phyloP scores from a whole-genome alignment of 805 yeast genomes.

The Lipomyces yamanashiensis region DNA sequence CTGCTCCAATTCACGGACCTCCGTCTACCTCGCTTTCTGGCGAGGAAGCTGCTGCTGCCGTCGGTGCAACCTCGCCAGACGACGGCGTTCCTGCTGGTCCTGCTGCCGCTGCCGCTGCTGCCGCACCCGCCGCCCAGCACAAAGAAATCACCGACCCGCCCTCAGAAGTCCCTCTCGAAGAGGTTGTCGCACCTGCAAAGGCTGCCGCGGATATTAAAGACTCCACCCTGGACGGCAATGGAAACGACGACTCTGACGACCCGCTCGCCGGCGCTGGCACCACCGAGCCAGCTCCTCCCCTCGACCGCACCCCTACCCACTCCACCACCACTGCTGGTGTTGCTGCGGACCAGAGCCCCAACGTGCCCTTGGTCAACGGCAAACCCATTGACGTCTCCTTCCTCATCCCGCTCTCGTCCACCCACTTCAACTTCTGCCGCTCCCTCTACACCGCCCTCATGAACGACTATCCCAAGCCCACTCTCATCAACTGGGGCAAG shows the following conservation, averaged over 20 bases:
- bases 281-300: not conserved
- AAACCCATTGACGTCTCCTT: conserved; percentile 25
- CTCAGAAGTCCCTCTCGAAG: not conserved
- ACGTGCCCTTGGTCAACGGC: conserved; percentile 13
- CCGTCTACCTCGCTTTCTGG: not conserved
- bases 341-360: not conserved
- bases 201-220: not conserved
- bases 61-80: not conserved
- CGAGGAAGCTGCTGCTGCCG: not conserved
- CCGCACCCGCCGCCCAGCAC: not conserved
- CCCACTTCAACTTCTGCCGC: conserved; percentile 37
- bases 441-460: conserved; percentile 36
- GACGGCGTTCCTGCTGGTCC: not conserved
- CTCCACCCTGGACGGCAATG: conserved; percentile 4
- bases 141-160: not conserved
- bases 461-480: conserved; percentile 35
- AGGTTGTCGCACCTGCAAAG: not conserved
- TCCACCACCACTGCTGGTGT: not conserved
- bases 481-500: conserved; percentile 34
- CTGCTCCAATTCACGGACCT: not conserved
- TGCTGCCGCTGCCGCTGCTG: not conserved
- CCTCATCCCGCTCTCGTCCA: conserved; percentile 34
- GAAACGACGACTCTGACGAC: not conserved
- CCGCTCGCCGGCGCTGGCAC: conserved; percentile 11
- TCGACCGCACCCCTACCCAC: not conserved